Percentiles rank a stretch among this genome's conserved stretches.
Conservation (phyloP, 2,329 filamentous ascomycete genomes). For the Trichoderma atroviride region DNA sequence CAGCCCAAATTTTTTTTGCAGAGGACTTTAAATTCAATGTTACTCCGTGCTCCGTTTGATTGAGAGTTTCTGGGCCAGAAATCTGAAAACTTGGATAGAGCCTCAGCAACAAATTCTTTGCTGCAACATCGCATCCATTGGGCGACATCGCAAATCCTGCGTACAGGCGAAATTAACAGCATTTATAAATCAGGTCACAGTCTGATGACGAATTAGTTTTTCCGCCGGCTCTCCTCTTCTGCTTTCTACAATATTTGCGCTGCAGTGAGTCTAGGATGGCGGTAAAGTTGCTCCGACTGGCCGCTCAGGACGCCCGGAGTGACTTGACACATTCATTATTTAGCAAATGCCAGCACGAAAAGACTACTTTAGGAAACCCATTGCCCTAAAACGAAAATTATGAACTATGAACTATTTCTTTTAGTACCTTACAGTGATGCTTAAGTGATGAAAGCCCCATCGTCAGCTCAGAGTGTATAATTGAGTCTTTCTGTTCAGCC, state of each 20-base stretch:
- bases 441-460: background rate
- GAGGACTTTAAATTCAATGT: background rate
- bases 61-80: background rate
- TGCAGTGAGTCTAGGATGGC: background rate
- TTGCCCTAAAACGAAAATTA: background rate
- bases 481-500: background rate
- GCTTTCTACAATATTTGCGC: background rate
- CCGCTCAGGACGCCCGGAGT: constrained; percentile 17
- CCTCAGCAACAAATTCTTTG: background rate
- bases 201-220: background rate
- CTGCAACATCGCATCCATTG: background rate
- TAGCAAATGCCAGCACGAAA: background rate
- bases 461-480: background rate
- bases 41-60: background rate
- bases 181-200: background rate
- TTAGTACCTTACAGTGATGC: background rate
- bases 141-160: background rate
- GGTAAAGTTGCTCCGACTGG: constrained; percentile 13
- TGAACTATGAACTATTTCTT: background rate
- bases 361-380: background rate
- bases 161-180: background rate
- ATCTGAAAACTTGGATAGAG: background rate
- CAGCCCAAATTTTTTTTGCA: background rate
- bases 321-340: background rate
- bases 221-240: background rate